Percentiles rank a stretch among this genome's conserved stretches.
phyloP scores from a whole-genome alignment of 352 stramenopile genomes.

The Pythium utonaiense region DNA sequence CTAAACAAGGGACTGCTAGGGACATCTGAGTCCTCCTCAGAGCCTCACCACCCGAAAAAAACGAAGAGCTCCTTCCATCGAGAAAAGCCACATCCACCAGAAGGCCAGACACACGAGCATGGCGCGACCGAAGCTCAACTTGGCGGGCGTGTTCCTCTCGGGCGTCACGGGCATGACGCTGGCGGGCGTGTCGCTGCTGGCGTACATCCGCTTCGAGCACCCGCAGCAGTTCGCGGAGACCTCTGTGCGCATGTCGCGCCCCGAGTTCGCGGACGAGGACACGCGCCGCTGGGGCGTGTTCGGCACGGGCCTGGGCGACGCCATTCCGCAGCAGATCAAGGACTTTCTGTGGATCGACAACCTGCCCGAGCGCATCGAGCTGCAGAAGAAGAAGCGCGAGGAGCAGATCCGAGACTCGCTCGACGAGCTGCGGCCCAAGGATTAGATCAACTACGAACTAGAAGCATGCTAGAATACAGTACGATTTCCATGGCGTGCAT shows the following conservation, averaged over 20 bases:
- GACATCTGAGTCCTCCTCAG: constrained; percentile 10
- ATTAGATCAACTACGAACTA: too few relatives aligned
- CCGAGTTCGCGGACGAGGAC: constrained; percentile 66
- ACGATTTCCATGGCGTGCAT: neutral
- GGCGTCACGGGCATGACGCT: constrained; percentile 79
- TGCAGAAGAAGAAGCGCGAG: constrained; percentile 64
- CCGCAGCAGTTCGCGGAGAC: constrained; percentile 82
- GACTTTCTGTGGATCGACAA: constrained; percentile 60
- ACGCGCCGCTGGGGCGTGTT: constrained; percentile 82
- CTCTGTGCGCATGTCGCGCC: constrained; percentile 71
- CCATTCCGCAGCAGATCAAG: constrained; percentile 64
- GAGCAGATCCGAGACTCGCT: constrained; percentile 70
- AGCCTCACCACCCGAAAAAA: constrained; percentile 2
- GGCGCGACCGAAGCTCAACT: constrained; percentile 31
- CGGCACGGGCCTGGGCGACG: constrained; percentile 70
- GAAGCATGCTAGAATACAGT: neutral
- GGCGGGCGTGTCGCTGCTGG: constrained; percentile 74
- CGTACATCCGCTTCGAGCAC: constrained; percentile 81
- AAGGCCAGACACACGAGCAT: constrained; percentile 2
- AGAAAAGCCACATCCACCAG: neutral
- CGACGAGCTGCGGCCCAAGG: constrained; percentile 74
- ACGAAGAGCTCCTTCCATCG: neutral
- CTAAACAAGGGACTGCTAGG: constrained; percentile 12
- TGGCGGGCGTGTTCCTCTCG: constrained; percentile 62
- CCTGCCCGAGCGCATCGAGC: constrained; percentile 64